A percentile compares a stretch with the other conserved stretches of the same genome.
phyloP scores from a whole-genome alignment of 1,139 yeast species.

The Yamadazyma membranifaciens region DNA sequence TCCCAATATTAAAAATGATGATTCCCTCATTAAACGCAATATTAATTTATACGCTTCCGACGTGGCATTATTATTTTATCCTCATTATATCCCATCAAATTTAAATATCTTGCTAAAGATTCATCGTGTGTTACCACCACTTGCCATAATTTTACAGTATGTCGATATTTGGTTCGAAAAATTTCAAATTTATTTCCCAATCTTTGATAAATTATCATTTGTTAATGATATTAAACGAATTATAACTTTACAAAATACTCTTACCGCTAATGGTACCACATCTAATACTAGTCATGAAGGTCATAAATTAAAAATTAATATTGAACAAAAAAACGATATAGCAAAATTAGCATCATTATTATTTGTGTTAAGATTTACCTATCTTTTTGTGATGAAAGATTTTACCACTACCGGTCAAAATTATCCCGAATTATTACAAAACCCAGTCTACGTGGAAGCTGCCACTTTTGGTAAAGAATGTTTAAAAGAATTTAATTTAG shows the following conservation, averaged over 20 bases:
- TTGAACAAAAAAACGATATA: slow-evolving; percentile 25
- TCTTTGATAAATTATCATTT: slow-evolving; percentile 38
- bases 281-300: no score
- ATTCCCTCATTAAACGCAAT: slow-evolving; percentile 5
- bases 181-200: slow-evolving; percentile 47
- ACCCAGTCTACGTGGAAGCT: slow-evolving; percentile 30
- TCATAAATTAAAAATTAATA: slow-evolving; percentile 14
- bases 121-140: slow-evolving; percentile 12
- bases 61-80: slow-evolving; percentile 10
- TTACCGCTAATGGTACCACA: neutral
- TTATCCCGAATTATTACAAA: slow-evolving; percentile 14
- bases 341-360: slow-evolving; percentile 27
- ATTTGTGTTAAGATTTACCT: slow-evolving; percentile 25
- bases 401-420: slow-evolving; percentile 7
- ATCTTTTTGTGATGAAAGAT: slow-evolving; percentile 20
- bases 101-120: slow-evolving; percentile 5
- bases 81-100: slow-evolving; percentile 9
- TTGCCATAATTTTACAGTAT: slow-evolving; percentile 11
- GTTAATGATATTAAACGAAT: slow-evolving; percentile 18
- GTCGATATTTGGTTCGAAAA: slow-evolving; percentile 33
- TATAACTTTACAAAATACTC: slow-evolving; percentile 10
- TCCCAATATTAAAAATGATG: slow-evolving; percentile 4
- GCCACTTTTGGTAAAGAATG: slow-evolving; percentile 31
- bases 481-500: slow-evolving; percentile 33
- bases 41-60: slow-evolving; percentile 9